phyloP scores from a whole-genome alignment of 2,329 filamentous ascomycete genomes.

The Pseudodiploospora longispora region DNA sequence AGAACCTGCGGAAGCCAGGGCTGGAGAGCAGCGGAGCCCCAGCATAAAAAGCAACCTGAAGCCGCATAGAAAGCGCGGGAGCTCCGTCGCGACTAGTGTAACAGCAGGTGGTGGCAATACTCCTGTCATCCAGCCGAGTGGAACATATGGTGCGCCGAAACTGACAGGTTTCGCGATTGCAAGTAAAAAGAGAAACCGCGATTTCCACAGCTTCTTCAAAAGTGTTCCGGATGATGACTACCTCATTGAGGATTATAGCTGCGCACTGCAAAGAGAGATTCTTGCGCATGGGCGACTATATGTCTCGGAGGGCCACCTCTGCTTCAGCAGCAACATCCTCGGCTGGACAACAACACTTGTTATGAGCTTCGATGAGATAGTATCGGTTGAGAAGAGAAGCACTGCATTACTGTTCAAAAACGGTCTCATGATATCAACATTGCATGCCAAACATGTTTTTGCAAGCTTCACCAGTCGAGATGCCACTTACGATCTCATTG shows the following conservation, averaged over 20 bases:
- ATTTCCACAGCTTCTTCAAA: slow-evolving; percentile 89
- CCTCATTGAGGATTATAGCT: slow-evolving; percentile 96
- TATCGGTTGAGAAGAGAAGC: slow-evolving; percentile 93
- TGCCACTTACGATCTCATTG: slow-evolving; percentile 91
- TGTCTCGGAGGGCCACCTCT: slow-evolving; percentile 93
- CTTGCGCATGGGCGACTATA: slow-evolving; percentile 89
- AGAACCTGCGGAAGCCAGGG: slow-evolving; percentile 57
- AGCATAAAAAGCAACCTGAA: slow-evolving; percentile 58
- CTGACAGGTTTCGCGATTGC: slow-evolving; percentile 93
- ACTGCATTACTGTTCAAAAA: slow-evolving; percentile 96
- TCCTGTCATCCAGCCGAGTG: slow-evolving; percentile 54
- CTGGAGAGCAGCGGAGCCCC: slow-evolving; percentile 51
- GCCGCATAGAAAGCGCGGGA: slow-evolving; percentile 68
- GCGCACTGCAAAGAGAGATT: slow-evolving; percentile 90
- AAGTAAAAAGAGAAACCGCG: slow-evolving; percentile 89
- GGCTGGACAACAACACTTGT: slow-evolving; percentile 97
- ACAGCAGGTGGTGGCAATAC: slow-evolving; percentile 63
- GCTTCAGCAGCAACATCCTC: slow-evolving; percentile 97
- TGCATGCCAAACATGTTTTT: slow-evolving; percentile 93
- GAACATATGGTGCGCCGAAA: slow-evolving; percentile 51
- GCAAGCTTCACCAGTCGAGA: slow-evolving; percentile 91
- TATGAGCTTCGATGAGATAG: slow-evolving; percentile 96
- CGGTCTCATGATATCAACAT: slow-evolving; percentile 89
- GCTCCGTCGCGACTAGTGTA: slow-evolving; percentile 65
- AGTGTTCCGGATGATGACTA: slow-evolving; percentile 98